A percentile compares a stretch with the other conserved stretches of the same genome.
phyloP scores from a whole-genome alignment of 2,329 filamentous ascomycete genomes.

The Talaromyces sp. region DNA sequence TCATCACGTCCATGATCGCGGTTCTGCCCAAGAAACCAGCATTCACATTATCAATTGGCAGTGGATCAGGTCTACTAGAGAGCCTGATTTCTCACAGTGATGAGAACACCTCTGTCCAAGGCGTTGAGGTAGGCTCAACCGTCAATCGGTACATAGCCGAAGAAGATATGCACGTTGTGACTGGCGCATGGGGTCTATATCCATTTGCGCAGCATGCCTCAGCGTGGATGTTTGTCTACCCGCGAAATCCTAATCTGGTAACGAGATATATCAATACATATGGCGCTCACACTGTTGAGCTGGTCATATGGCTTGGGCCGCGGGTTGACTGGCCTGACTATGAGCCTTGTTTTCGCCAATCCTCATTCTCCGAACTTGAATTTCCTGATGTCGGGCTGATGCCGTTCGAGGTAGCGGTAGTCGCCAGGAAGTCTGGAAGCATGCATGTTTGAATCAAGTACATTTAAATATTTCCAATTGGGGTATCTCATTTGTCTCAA shows the following conservation, averaged over 20 bases:
- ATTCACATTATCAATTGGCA: slow-evolving; percentile 52
- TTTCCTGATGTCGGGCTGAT: slow-evolving; percentile 27
- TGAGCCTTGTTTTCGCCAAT: slow-evolving; percentile 28
- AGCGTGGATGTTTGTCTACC: slow-evolving; percentile 59
- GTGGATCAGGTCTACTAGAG: slow-evolving; percentile 56
- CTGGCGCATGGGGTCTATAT: slow-evolving; percentile 49
- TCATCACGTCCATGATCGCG: slow-evolving; percentile 20
- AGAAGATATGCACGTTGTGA: slow-evolving; percentile 46
- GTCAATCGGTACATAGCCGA: slow-evolving; percentile 51
- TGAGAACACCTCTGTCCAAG: slow-evolving; percentile 39
- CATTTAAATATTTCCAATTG: background rate
- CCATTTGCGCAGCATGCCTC: slow-evolving; percentile 44
- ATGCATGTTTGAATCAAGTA: background rate
- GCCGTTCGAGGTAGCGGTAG: slow-evolving; percentile 28
- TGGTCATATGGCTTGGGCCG: slow-evolving; percentile 36
- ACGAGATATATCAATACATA: slow-evolving; percentile 45
- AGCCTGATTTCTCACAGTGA: slow-evolving; percentile 38
- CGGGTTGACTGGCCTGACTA: slow-evolving; percentile 35
- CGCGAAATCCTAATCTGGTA: slow-evolving; percentile 51
- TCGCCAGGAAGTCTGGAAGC: slow-evolving; percentile 16
- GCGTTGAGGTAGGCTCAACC: slow-evolving; percentile 53
- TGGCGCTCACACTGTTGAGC: slow-evolving; percentile 14
- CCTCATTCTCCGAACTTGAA: slow-evolving; percentile 21
- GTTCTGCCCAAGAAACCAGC: slow-evolving; percentile 28
- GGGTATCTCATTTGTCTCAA: slow-evolving; percentile 9